Conservation (phyloP, 805 yeast species). For the Metahyphopichia silvanorum region DNA sequence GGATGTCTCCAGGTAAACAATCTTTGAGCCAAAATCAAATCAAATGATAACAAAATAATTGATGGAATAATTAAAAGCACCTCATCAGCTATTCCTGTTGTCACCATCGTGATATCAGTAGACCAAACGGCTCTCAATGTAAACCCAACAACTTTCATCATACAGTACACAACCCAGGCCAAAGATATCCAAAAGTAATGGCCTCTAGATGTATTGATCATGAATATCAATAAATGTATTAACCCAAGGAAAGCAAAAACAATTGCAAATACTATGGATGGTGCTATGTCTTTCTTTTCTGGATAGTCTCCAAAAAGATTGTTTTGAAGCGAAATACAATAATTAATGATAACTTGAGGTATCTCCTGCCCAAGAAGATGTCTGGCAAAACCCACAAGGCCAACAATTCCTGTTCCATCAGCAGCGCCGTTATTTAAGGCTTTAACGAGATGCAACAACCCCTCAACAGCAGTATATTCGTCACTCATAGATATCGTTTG, state of each 20-base stretch:
- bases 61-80: conserved; percentile 14
- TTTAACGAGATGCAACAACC: conserved; percentile 11
- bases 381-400: conserved; percentile 16
- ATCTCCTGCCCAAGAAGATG: conserved; percentile 22
- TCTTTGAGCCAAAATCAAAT: conserved; percentile 20
- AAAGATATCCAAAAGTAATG: conserved; percentile 18
- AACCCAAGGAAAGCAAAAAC: conserved; percentile 11
- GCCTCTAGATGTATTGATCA: conserved; percentile 14
- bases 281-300: conserved; percentile 10
- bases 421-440: conserved; percentile 41
- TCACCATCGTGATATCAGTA: conserved; percentile 9
- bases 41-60: conserved; percentile 13
- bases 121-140: conserved; percentile 14
- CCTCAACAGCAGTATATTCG: conserved; percentile 8
- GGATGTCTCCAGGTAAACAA: conserved; percentile 24
- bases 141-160: conserved; percentile 11
- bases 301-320: conserved; percentile 19
- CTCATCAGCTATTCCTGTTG: conserved; percentile 14
- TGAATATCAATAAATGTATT: conserved; percentile 12
- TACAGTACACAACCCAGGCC: conserved; percentile 13
- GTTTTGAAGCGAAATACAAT: conserved; percentile 11
- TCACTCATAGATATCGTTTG: too few relatives aligned
- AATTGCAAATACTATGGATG: conserved; percentile 13
- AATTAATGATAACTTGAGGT: conserved; percentile 25
- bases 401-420: conserved; percentile 46